phyloP scores from a whole-genome alignment of 2,329 filamentous ascomycete species.

The Fusarium sp. region DNA sequence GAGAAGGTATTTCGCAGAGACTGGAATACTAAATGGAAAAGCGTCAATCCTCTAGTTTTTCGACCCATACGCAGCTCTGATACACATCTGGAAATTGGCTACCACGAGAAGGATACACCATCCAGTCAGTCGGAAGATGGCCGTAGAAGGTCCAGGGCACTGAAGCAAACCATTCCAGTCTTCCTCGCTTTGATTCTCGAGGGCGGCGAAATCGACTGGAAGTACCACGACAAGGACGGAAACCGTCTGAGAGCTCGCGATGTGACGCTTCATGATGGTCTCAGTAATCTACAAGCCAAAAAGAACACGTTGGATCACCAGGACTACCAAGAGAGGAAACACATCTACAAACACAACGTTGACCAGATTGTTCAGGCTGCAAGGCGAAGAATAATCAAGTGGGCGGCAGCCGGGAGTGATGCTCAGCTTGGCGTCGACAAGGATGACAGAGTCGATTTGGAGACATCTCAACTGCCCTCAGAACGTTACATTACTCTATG shows the following conservation, averaged over 20 bases:
- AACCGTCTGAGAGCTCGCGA: neutral
- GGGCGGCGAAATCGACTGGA: conserved; percentile 4
- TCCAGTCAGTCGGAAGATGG: neutral
- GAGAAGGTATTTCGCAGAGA: neutral
- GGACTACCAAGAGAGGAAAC: conserved; percentile 6
- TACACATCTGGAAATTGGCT: neutral
- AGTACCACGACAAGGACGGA: conserved; percentile 8
- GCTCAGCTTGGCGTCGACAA: neutral
- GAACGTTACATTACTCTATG: neutral
- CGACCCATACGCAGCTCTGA: neutral
- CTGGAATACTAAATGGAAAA: conserved; percentile 1
- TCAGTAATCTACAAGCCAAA: neutral
- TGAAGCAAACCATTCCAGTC: conserved; percentile 3
- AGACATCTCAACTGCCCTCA: neutral
- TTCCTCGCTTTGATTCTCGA: conserved; percentile 8
- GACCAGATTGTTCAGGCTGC: conserved; percentile 15
- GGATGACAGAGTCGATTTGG: neutral
- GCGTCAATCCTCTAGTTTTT: neutral
- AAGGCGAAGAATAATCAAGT: conserved; percentile 10
- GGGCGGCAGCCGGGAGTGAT: neutral
- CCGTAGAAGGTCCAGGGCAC: neutral
- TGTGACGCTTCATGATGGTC: neutral
- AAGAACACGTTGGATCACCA: neutral
- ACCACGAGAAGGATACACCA: neutral
- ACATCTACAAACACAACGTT: neutral